Evolutionary conservation across 108 stramenopile genomes (phyloP), one percentile per base, ranked within the genome.

Genomic region (Nannochloropsis salina): DNA sequence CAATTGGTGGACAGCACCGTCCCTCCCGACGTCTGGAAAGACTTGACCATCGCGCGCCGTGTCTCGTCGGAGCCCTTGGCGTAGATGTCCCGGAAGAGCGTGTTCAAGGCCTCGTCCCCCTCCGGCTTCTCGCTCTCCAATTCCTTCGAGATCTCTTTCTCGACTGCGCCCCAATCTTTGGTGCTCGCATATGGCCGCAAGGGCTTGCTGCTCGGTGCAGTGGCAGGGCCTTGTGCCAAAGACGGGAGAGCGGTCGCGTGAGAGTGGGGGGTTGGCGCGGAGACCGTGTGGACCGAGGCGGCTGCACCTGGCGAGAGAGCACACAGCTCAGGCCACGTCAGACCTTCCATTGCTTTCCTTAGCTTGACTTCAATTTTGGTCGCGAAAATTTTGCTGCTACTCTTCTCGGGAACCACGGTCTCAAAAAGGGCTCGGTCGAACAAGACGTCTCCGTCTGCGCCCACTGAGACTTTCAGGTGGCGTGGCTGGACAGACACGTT

Each of bases 1-100:
- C 99, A 99, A 90, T 99, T 98, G 41, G 97, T 97, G 22, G 93
- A 94, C 85, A 99, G 91, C 4, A 95, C 95, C 6, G 97, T 98
- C 42, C 99, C 99, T 18, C 98, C 98, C 9, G 93, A 94, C 10
- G 97, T 98, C 87, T 99, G 98, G 88, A 95, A 98, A 74, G 92
- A 93, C 89, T 99, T 99, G 87, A 96, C 92, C 99, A 99, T 99
- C 43, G 97, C 97, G 51, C 96, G 92, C 42, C 94, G 87, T 2
- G 97, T 98, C 41, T 97, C 95, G 44, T 95, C 94, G 86, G 89
- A 88, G 44, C 96, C 96, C 83, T 87, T 89, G 8, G 87, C 89
- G 88, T 99, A 99, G 79, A 99, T 99, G 42, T 96, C 91, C 89
- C 94, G 93, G 92, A 99, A 99, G 10, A 99, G 93, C 83, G 92